Evolutionary conservation across 2,329 filamentous ascomycete species (phyloP).

Genomic region (Monilinia laxa): DNA sequence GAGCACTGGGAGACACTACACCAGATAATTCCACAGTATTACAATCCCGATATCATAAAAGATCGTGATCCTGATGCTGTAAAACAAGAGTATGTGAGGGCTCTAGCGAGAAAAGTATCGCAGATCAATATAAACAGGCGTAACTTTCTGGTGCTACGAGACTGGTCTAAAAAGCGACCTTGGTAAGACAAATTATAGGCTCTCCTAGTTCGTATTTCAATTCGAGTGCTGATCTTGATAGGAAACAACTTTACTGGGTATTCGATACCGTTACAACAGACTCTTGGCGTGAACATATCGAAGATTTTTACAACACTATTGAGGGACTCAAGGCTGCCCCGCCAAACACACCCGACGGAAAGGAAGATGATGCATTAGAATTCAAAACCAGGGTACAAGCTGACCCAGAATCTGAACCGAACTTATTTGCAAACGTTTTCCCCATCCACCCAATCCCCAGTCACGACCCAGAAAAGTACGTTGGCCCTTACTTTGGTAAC

Average conservation of each 20-base stretch:
- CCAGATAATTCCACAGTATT: not conserved
- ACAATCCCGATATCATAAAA: not conserved
- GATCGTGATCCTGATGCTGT: not conserved
- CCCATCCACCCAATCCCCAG: constrained; percentile 16
- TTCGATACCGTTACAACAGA: constrained; percentile 25
- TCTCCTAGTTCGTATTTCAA: not conserved
- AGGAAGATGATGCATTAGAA: not conserved
- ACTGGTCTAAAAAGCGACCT: constrained; percentile 29
- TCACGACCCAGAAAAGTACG: constrained; percentile 1
- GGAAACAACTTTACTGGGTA: constrained; percentile 29
- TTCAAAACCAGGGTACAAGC: not conserved
- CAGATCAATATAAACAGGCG: constrained; percentile 27
- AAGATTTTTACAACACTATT: constrained; percentile 22
- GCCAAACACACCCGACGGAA: too few species aligned
- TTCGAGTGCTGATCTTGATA: constrained; percentile 7
- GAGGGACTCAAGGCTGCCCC: not conserved
- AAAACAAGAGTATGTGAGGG: not conserved
- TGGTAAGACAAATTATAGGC: constrained; percentile 24
- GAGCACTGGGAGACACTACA: constrained; percentile 17
- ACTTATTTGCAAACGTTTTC: constrained; percentile 10
- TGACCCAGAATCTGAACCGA: constrained; percentile 12
- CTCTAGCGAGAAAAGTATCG: constrained; percentile 20
- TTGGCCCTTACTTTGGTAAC: not conserved
- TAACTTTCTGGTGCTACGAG: constrained; percentile 27
- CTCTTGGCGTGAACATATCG: constrained; percentile 13